Evolutionary conservation across 257 asterid genomes (phyloP).

Genomic region (Gentiana dahurica): DNA sequence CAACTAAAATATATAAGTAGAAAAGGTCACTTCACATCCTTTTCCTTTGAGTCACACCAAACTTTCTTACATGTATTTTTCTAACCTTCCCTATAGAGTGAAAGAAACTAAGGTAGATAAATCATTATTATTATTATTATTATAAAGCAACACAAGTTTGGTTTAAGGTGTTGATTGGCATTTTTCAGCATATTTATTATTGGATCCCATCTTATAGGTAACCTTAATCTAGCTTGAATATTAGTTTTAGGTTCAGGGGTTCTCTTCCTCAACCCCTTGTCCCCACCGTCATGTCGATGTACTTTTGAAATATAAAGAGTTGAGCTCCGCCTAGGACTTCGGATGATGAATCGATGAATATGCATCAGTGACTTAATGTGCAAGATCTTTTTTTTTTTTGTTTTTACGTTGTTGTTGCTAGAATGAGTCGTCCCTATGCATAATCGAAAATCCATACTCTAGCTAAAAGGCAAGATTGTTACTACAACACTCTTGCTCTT

Average conservation of each 20-base stretch:
- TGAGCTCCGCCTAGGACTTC: too few species aligned
- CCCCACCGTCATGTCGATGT: too few species aligned
- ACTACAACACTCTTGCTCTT: too few species aligned
- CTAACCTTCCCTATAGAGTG: slow-evolving; percentile 12
- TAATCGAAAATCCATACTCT: too few species aligned
- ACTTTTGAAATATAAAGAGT: too few species aligned
- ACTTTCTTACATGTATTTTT: slow-evolving; percentile 21
- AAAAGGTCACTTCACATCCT: slow-evolving; percentile 21
- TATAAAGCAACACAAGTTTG: slow-evolving; percentile 19
- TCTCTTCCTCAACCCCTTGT: too few species aligned
- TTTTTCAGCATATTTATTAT: slow-evolving; percentile 13
- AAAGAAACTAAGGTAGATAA: slow-evolving; percentile 9
- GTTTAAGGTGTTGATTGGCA: slow-evolving; percentile 11
- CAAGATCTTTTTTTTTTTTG: too few species aligned
- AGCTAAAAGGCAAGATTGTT: too few species aligned
- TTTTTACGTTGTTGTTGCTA: too few species aligned
- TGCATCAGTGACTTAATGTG: too few species aligned
- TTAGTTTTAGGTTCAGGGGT: slow-evolving; percentile 24
- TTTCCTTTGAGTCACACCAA: slow-evolving; percentile 32
- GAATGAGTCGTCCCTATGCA: too few species aligned
- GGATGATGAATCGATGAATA: too few species aligned
- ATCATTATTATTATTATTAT: slow-evolving; percentile 22
- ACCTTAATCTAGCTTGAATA: slow-evolving; percentile 10
- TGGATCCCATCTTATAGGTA: slow-evolving; percentile 24
- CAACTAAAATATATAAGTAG: slow-evolving; percentile 13